Evolutionary conservation across 1,284 basidiomycete species (phyloP), one percentile per base, ranked within the genome.

Genomic region (Cutaneotrichosporon curvatum): DNA sequence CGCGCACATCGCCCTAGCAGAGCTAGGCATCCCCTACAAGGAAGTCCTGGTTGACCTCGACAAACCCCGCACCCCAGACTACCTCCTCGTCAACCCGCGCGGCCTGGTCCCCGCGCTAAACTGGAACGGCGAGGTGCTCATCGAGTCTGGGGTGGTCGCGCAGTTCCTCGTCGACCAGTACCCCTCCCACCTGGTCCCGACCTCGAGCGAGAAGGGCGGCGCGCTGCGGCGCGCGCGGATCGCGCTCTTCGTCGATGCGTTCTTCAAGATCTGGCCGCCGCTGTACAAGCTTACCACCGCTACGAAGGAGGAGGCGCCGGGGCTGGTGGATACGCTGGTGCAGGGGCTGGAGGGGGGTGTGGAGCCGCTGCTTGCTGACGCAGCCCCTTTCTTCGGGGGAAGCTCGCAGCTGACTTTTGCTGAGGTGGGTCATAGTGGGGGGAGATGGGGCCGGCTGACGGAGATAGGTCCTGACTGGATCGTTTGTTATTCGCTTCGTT

Each of bases 1-100:
- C 43, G 48, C 43, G 3, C 42, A 43, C 48, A 50, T 50, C 22
- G 48, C 48, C 8, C 38, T 41, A 2, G 38, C 35, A 19, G 48
- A 44, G 37, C 48, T 44, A 31, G 30, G 30, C 14, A 12, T 50
- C 32, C 43, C 43, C 21, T 45, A 31, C 35, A 32, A 43, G 28
- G 48, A 50, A 38, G 43, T 35, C n/a, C 21, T 28, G n/a, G 37
- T 50, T 21, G 43, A 50, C 48, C 48, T 50, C 37, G 43, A 50
- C 42, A 37, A 22, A n/a, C 48, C 48, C 34, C 48, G 48, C 12
- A 37, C 43, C 15, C 23, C 30, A 9, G 37, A 41, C 34, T 50
- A 50, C 35, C 48, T 50, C 33, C 37, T 33, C 14, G 32, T 50
- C 38, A 50, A 50, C 48, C 48, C 48, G 18, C 42, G 48, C 15